Conservation (phyloP, 225 moss, liverwort and hornwort genomes). For the Marchantia paleacea region DNA sequence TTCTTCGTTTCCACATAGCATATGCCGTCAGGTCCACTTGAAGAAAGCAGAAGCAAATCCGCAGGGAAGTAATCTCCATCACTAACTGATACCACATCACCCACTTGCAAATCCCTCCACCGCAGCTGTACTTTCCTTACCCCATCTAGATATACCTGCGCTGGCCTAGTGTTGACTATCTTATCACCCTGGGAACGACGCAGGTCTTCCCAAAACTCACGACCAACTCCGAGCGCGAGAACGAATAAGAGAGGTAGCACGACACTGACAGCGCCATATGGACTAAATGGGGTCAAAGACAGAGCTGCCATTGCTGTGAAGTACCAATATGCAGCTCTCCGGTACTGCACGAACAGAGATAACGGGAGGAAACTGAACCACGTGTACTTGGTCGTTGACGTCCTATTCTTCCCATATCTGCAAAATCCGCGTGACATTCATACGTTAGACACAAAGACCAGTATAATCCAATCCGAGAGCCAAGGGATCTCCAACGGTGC, state of each 20-base stretch:
- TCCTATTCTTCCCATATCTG: constrained; percentile 58
- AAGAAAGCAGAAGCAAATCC: constrained; percentile 70
- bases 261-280: constrained; percentile 66
- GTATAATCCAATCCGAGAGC: neutral
- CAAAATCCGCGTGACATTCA: neutral
- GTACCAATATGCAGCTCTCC: constrained; percentile 88
- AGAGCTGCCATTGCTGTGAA: constrained; percentile 86
- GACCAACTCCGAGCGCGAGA: constrained; percentile 59
- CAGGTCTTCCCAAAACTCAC: constrained; percentile 82
- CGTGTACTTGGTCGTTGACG: constrained; percentile 75
- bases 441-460: neutral
- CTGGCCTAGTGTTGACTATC: constrained; percentile 55
- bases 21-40: constrained; percentile 64
- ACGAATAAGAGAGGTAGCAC: constrained; percentile 74
- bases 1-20: constrained; percentile 98
- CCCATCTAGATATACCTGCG: constrained; percentile 47
- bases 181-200: constrained; percentile 68
- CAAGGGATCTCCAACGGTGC: neutral
- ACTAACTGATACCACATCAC: constrained; percentile 67
- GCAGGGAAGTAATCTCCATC: constrained; percentile 78
- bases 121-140: constrained; percentile 39
- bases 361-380: constrained; percentile 75
- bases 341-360: constrained; percentile 71
- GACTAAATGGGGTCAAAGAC: constrained; percentile 64
- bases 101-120: constrained; percentile 70